Conservation (phyloP, 257 asterid genomes). For the Solanum pimpinellifolium region DNA sequence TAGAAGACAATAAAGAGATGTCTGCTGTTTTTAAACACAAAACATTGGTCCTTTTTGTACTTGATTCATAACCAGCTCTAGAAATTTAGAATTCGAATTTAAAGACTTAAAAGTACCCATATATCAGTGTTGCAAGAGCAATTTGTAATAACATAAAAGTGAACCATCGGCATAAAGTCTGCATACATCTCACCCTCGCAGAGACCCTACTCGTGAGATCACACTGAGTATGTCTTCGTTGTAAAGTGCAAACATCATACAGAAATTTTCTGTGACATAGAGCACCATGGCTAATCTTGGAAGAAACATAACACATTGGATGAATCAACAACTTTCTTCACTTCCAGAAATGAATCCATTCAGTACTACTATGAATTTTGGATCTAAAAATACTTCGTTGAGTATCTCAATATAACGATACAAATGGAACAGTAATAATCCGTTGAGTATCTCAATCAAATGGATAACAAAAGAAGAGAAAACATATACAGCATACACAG, state of each 20-base stretch:
- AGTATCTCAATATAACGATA: background rate
- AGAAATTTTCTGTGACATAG: background rate
- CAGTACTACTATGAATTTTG: background rate
- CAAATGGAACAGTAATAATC: background rate
- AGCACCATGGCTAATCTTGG: background rate
- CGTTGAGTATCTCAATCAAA: background rate
- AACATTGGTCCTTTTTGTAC: background rate
- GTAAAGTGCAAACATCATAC: background rate
- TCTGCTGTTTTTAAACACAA: background rate
- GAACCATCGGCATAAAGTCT: background rate
- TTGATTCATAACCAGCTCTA: background rate
- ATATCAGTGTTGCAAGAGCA: background rate
- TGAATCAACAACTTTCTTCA: background rate
- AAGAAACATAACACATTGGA: background rate
- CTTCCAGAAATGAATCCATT: background rate
- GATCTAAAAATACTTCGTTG: background rate
- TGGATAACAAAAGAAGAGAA: background rate
- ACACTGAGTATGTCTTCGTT: background rate
- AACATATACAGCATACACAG: background rate
- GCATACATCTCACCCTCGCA: background rate
- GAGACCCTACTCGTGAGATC: background rate
- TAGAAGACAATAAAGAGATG: background rate
- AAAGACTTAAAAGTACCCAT: background rate
- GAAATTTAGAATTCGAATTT: background rate
- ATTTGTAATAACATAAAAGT: background rate